Percentiles rank a stretch among this genome's conserved stretches.
Conservation (phyloP, 2,329 filamentous ascomycete genomes). For the Diaporthe caulivora region DNA sequence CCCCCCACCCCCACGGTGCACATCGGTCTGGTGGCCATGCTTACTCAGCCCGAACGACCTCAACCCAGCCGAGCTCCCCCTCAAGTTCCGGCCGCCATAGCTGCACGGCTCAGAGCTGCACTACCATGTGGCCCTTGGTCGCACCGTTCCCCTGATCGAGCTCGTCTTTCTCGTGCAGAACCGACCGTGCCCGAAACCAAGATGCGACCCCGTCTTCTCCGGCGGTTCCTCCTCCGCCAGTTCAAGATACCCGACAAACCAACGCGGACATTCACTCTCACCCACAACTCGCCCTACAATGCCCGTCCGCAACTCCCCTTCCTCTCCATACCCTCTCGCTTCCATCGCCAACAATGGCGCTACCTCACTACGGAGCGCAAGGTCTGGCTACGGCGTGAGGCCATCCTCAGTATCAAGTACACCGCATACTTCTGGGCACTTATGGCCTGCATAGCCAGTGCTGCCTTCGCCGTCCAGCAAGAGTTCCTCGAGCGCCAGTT, state of each 20-base stretch:
- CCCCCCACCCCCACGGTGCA: no score
- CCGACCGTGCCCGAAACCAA: no score
- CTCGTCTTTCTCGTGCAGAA: no score
- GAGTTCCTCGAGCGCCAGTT: slow-evolving; percentile 81
- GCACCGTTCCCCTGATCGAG: not conserved
- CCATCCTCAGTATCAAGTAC: slow-evolving; percentile 77
- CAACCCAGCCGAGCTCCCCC: not conserved
- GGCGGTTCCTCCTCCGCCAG: slow-evolving; percentile 47
- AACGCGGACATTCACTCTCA: slow-evolving; percentile 70
- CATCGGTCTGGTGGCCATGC: not conserved
- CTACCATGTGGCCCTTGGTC: slow-evolving; percentile 5
- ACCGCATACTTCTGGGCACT: slow-evolving; percentile 75
- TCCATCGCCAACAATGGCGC: slow-evolving; percentile 67
- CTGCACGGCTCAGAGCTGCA: not conserved
- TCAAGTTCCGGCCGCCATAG: not conserved
- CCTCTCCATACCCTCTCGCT: slow-evolving; percentile 57
- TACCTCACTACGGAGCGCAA: slow-evolving; percentile 85
- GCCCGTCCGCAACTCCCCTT: slow-evolving; percentile 64
- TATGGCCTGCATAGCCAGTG: slow-evolving; percentile 69
- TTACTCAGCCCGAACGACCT: not conserved
- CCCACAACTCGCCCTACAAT: slow-evolving; percentile 65
- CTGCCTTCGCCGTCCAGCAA: slow-evolving; percentile 76
- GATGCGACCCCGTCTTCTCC: slow-evolving; percentile 57
- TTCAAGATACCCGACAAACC: slow-evolving; percentile 33
- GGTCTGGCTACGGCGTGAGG: slow-evolving; percentile 77